Conservation (phyloP, 306 rosid species). For the Begonia peltatifolia region DNA sequence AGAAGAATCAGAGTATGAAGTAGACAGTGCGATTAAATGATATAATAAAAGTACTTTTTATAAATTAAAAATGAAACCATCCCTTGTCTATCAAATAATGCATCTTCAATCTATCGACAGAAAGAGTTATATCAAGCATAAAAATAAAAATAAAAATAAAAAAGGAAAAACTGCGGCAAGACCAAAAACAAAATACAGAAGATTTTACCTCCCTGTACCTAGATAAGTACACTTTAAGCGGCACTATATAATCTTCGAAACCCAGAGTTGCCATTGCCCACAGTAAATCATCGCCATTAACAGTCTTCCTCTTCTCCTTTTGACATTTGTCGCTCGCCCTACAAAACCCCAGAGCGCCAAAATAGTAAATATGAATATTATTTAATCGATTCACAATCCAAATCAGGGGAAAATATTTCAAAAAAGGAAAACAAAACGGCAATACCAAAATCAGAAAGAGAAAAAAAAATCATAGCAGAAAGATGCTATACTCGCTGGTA, state of each 20-base stretch:
- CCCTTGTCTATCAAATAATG: too few relatives aligned
- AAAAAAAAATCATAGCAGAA: not conserved
- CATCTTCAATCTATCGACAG: too few relatives aligned
- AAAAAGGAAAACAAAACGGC: not conserved
- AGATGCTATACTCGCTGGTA: conserved; percentile 67
- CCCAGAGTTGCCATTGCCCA: conserved; percentile 94
- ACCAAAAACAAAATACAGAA: too few relatives aligned
- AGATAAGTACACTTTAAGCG: conserved; percentile 69
- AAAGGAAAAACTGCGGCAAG: too few relatives aligned
- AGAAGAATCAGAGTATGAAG: conserved; percentile 12
- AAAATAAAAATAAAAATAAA: too few relatives aligned
- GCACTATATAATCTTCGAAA: conserved; percentile 77
- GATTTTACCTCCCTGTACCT: conserved; percentile 74
- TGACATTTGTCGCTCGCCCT: conserved; percentile 96
- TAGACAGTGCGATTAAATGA: not conserved
- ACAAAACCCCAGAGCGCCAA: not conserved
- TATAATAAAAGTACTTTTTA: not conserved
- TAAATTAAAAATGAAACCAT: not conserved
- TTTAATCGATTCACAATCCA: too few relatives aligned
- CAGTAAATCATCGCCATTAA: conserved; percentile 82
- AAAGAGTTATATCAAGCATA: too few relatives aligned
- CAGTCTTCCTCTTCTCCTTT: conserved; percentile 91
- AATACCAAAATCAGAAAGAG: not conserved
- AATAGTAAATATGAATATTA: too few relatives aligned
- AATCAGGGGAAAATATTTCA: too few relatives aligned